phyloP scores from a whole-genome alignment of 2,329 filamentous ascomycete genomes.

The Colletotrichum sp. region DNA sequence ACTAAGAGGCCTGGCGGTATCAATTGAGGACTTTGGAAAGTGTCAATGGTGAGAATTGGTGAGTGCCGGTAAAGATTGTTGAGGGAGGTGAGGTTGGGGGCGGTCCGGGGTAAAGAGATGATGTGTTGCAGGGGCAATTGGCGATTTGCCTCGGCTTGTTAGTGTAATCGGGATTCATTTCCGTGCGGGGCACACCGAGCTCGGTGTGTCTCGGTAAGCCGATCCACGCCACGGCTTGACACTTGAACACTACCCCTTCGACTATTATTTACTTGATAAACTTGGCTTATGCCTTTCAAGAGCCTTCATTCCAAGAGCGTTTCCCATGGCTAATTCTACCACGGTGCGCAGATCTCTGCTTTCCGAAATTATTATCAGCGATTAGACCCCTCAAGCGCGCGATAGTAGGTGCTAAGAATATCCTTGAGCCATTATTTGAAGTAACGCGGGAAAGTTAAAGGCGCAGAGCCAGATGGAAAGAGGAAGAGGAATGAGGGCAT shows the following conservation, averaged over 20 bases:
- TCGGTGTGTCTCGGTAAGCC: neutral
- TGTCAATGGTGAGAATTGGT: neutral
- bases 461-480: neutral
- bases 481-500: neutral
- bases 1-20: neutral
- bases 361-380: neutral
- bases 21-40: neutral
- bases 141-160: neutral
- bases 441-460: neutral
- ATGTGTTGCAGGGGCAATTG: neutral
- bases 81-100: neutral
- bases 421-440: neutral
- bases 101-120: neutral
- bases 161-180: neutral
- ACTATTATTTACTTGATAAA: too few relatives aligned
- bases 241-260: too few relatives aligned
- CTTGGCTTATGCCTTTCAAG: too few relatives aligned
- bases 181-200: neutral
- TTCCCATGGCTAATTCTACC: accelerated
- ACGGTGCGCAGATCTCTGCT: neutral
- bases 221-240: neutral
- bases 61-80: neutral
- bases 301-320: neutral
- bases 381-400: neutral
- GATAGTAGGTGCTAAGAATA: neutral